phyloP scores from a whole-genome alignment of 2,329 filamentous ascomycete species.

The Xylariaceae sp. region DNA sequence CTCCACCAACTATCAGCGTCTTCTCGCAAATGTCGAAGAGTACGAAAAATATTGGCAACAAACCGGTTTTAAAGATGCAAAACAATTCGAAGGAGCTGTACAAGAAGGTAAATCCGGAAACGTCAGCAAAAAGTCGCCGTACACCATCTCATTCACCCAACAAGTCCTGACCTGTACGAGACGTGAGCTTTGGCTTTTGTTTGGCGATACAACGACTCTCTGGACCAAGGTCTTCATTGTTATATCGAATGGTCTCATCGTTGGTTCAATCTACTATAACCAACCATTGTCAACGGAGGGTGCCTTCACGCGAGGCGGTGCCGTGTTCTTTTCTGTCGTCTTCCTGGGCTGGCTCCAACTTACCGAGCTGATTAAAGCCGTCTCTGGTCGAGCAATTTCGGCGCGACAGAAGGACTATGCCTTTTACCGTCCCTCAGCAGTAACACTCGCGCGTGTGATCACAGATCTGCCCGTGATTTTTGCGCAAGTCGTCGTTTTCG shows the following conservation, averaged over 20 bases:
- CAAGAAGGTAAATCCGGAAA: slow-evolving; percentile 64
- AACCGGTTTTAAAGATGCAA: slow-evolving; percentile 57
- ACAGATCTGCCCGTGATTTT: slow-evolving; percentile 61
- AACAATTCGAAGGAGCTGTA: slow-evolving; percentile 62
- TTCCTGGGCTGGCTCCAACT: slow-evolving; percentile 65
- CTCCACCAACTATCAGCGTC: slow-evolving; percentile 57
- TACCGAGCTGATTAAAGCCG: slow-evolving; percentile 73
- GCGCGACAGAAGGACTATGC: slow-evolving; percentile 45
- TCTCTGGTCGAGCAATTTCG: slow-evolving; percentile 63
- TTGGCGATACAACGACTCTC: slow-evolving; percentile 69
- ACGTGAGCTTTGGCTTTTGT: slow-evolving; percentile 74
- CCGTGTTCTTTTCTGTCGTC: slow-evolving; percentile 49
- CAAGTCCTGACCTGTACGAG: slow-evolving; percentile 67
- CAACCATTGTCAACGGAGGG: slow-evolving; percentile 55
- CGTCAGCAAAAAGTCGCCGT: slow-evolving; percentile 65
- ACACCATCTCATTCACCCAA: slow-evolving; percentile 69
- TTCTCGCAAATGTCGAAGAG: slow-evolving; percentile 57
- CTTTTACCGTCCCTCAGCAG: slow-evolving; percentile 52
- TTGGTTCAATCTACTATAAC: slow-evolving; percentile 75
- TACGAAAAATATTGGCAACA: slow-evolving; percentile 43
- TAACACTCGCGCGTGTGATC: slow-evolving; percentile 54
- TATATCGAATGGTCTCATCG: slow-evolving; percentile 67
- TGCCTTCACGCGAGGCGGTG: slow-evolving; percentile 55
- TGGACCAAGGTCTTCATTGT: slow-evolving; percentile 80
- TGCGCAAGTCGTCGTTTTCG: slow-evolving; percentile 63